Percentiles rank a stretch among this genome's conserved stretches.
These are phyloP conservation scores for Barbatosphaeria neglecta DNA, from an alignment of 495 filamentous ascomycete genomes.

Conservation along the genomic window DNA sequence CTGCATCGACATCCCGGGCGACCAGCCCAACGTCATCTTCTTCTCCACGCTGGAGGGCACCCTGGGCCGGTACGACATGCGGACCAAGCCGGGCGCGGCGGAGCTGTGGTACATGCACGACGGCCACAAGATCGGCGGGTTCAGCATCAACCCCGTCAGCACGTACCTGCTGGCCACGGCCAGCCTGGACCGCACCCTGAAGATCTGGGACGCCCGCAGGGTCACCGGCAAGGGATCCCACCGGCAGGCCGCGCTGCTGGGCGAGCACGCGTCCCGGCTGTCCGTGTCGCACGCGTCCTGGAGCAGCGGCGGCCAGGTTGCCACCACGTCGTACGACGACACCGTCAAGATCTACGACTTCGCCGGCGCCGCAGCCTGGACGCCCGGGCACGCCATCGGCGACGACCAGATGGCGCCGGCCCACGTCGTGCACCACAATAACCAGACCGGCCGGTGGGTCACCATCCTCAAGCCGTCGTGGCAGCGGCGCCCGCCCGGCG, in stretches of 20 bases:
- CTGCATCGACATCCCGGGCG: slow-evolving; percentile 61
- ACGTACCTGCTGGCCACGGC: slow-evolving; percentile 83
- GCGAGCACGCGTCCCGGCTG: slow-evolving; percentile 67
- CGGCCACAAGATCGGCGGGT: slow-evolving; percentile 85
- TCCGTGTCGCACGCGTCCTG: slow-evolving; percentile 88
- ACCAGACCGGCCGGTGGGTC: slow-evolving; percentile 78
- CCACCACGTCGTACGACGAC: slow-evolving; percentile 89
- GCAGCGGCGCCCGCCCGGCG: slow-evolving; percentile 67
- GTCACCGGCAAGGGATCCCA: slow-evolving; percentile 44
- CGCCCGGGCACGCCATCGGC: slow-evolving; percentile 43
- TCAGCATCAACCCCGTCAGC: slow-evolving; percentile 64
- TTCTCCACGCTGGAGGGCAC: slow-evolving; percentile 78
- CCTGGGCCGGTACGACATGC: slow-evolving; percentile 69
- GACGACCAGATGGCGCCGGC: slow-evolving; percentile 57
- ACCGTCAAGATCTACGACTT: slow-evolving; percentile 87
- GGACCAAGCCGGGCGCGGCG: slow-evolving; percentile 39
- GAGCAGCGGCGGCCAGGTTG: slow-evolving; percentile 69
- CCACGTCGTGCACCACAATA: slow-evolving; percentile 71
- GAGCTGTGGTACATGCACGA: slow-evolving; percentile 70
- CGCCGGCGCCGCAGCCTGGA: slow-evolving; percentile 52
- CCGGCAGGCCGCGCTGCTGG: slow-evolving; percentile 52
- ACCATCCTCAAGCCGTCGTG: slow-evolving; percentile 83
- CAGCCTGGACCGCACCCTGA: slow-evolving; percentile 77
- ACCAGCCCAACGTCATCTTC: slow-evolving; percentile 62
- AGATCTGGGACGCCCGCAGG: slow-evolving; percentile 87